Percentiles rank a stretch among this genome's conserved stretches.
Evolutionary conservation across 495 filamentous ascomycete species (phyloP).

Genomic region (Lophium mytilinum): DNA sequence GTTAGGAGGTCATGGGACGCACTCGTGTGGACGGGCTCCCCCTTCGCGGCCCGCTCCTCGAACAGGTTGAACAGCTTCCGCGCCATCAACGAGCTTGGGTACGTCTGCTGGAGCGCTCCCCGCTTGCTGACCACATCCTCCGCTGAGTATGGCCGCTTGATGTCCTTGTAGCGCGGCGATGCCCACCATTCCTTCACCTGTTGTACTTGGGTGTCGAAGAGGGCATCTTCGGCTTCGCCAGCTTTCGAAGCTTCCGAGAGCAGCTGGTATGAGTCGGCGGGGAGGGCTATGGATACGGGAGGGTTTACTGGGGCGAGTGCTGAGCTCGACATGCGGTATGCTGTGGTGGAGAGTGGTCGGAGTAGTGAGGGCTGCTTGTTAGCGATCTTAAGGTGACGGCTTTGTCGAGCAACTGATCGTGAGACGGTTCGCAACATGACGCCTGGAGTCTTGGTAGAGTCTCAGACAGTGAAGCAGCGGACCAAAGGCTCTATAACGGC

Average conservation of each 20-base stretch:
- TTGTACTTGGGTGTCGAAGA: conserved; percentile 70
- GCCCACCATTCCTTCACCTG: conserved; percentile 86
- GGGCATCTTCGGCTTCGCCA: conserved; percentile 68
- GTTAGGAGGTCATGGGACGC: conserved; percentile 29
- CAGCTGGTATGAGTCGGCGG: conserved; percentile 71
- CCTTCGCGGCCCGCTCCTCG: conserved; percentile 61
- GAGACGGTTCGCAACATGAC: conserved; percentile 29
- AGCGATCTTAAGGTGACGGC: conserved; percentile 12
- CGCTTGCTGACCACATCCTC: conserved; percentile 88
- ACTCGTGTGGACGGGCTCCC: conserved; percentile 88
- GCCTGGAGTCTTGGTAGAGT: neutral
- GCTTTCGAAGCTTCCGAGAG: conserved; percentile 63
- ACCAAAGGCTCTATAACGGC: neutral
- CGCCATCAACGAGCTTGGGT: conserved; percentile 88
- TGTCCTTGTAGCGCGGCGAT: conserved; percentile 71
- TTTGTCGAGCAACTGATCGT: conserved; percentile 20
- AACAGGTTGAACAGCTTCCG: conserved; percentile 87
- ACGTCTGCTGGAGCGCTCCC: conserved; percentile 74
- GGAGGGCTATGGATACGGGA: conserved; percentile 49
- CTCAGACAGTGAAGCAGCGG: neutral
- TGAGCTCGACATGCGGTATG: conserved; percentile 25
- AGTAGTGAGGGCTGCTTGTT: conserved; percentile 13
- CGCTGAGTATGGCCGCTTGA: conserved; percentile 84
- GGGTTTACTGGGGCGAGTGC: conserved; percentile 38
- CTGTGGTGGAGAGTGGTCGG: conserved; percentile 27